These are phyloP conservation scores for Trypanosoma mega DNA, from an alignment of 208 protist species.

Conservation along the genomic window DNA sequence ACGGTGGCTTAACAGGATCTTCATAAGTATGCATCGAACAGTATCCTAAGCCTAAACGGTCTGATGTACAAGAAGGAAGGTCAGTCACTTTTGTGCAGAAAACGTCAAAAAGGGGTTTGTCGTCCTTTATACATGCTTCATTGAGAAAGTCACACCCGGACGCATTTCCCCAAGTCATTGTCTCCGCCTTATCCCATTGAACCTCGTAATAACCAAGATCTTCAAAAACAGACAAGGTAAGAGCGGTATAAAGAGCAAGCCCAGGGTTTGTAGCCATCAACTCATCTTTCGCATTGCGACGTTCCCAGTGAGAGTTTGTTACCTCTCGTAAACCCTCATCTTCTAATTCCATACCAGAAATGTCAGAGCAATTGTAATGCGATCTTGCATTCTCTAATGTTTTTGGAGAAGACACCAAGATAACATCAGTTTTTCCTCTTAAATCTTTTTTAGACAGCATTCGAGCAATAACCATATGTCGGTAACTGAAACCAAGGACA, in stretches of 20 bases:
- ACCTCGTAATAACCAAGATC: constrained; percentile 77
- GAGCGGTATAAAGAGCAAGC: constrained; percentile 37
- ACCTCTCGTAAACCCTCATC: constrained; percentile 49
- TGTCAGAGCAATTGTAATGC: constrained; percentile 64
- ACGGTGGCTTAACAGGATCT: constrained; percentile 15
- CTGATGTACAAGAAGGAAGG: constrained; percentile 24
- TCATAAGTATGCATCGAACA: constrained; percentile 15
- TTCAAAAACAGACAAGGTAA: constrained; percentile 79
- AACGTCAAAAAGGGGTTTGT: constrained; percentile 36
- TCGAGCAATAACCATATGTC: not conserved
- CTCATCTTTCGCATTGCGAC: constrained; percentile 11
- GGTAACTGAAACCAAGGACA: constrained; percentile 53
- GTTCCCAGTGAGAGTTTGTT: constrained; percentile 14
- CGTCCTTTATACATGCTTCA: constrained; percentile 36
- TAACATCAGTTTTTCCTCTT: constrained; percentile 38
- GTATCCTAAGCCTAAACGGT: constrained; percentile 18
- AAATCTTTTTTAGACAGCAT: constrained; percentile 21
- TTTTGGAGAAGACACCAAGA: constrained; percentile 31
- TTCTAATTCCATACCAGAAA: constrained; percentile 72
- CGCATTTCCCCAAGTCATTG: constrained; percentile 58
- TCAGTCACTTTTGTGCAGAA: constrained; percentile 27
- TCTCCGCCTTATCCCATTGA: constrained; percentile 48
- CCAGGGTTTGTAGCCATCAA: constrained; percentile 4
- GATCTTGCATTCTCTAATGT: constrained; percentile 31
- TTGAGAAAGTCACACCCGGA: constrained; percentile 52